These are phyloP conservation scores for Colletotrichum sublineola DNA, from an alignment of 2,329 filamentous ascomycete genomes.

Conservation along the genomic window DNA sequence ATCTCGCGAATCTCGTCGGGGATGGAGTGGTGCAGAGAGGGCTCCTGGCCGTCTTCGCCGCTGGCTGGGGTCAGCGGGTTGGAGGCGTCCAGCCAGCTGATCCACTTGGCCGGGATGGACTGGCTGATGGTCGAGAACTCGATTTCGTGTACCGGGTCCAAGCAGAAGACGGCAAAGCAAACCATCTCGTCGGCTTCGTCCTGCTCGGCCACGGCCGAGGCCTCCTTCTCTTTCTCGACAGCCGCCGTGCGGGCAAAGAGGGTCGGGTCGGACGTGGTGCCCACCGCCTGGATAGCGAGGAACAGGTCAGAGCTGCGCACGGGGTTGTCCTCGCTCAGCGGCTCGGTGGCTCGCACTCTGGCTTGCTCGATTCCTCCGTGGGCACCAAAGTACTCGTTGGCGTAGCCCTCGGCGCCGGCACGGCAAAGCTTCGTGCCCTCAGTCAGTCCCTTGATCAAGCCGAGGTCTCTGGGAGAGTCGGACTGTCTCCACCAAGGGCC, in stretches of 20 bases:
- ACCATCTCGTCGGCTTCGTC: slow-evolving; percentile 72
- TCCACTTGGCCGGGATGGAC: slow-evolving; percentile 85
- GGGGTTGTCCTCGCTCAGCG: slow-evolving; percentile 86
- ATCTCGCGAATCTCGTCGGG: slow-evolving; percentile 92
- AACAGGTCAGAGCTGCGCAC: slow-evolving; percentile 95
- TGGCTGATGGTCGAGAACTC: slow-evolving; percentile 88
- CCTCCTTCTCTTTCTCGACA: slow-evolving; percentile 67
- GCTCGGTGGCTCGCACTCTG: slow-evolving; percentile 82
- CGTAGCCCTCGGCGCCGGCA: slow-evolving; percentile 89
- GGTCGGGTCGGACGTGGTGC: slow-evolving; percentile 71
- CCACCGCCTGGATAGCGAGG: slow-evolving; percentile 91
- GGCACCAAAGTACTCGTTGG: slow-evolving; percentile 84
- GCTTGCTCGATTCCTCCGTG: slow-evolving; percentile 85
- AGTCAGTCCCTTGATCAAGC: slow-evolving; percentile 81
- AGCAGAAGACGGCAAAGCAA: slow-evolving; percentile 82
- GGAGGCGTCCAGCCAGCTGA: slow-evolving; percentile 89
- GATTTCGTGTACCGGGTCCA: slow-evolving; percentile 93
- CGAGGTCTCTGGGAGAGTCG: slow-evolving; percentile 79
- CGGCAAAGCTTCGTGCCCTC: slow-evolving; percentile 94
- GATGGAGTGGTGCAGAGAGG: slow-evolving; percentile 55
- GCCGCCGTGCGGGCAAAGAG: slow-evolving; percentile 75
- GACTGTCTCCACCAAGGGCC: slow-evolving; percentile 95
- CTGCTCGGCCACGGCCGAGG: slow-evolving; percentile 65
- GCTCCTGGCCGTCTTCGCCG: slow-evolving; percentile 60
- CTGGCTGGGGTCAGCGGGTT: slow-evolving; percentile 67